phyloP scores from a whole-genome alignment of 768 basidiomycete species.

The Collybiopsis luxurians region DNA sequence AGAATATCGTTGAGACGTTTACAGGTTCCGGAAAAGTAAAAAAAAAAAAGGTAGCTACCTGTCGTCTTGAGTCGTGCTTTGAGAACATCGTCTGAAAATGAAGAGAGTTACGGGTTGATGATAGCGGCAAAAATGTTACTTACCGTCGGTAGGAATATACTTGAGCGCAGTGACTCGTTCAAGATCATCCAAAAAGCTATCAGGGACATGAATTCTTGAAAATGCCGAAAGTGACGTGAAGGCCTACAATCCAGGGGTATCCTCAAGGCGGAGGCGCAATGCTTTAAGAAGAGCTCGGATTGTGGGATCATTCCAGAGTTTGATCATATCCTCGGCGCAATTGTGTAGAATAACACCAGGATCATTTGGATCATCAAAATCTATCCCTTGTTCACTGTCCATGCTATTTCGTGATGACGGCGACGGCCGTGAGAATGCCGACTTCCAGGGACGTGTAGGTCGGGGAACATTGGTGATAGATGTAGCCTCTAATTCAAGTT shows the following conservation, averaged over 20 bases:
- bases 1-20: background rate
- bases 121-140: conserved; percentile 4
- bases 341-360: conserved; percentile 62
- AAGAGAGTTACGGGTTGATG: conserved; percentile 2
- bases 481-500: conserved; percentile 44
- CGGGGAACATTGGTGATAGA: conserved; percentile 32
- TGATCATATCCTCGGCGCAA: conserved; percentile 63
- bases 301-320: conserved; percentile 61
- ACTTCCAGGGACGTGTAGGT: conserved; percentile 45
- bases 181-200: conserved; percentile 69
- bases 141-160: conserved; percentile 73
- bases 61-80: conserved; percentile 71
- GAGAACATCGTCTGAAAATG: conserved; percentile 67
- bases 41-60: conserved; percentile 17
- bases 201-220: background rate
- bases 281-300: conserved; percentile 47
- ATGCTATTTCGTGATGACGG: conserved; percentile 39
- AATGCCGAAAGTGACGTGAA: too few species aligned
- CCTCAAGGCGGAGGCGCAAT: conserved; percentile 57
- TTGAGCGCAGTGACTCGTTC: conserved; percentile 56
- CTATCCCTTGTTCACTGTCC: conserved; percentile 40
- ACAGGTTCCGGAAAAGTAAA: conserved; percentile 13
- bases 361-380: conserved; percentile 58
- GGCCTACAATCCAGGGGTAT: conserved; percentile 72
- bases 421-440: conserved; percentile 41